phyloP scores from a whole-genome alignment of 1,139 yeast genomes.

The Nakaseomyces bracarensis region DNA sequence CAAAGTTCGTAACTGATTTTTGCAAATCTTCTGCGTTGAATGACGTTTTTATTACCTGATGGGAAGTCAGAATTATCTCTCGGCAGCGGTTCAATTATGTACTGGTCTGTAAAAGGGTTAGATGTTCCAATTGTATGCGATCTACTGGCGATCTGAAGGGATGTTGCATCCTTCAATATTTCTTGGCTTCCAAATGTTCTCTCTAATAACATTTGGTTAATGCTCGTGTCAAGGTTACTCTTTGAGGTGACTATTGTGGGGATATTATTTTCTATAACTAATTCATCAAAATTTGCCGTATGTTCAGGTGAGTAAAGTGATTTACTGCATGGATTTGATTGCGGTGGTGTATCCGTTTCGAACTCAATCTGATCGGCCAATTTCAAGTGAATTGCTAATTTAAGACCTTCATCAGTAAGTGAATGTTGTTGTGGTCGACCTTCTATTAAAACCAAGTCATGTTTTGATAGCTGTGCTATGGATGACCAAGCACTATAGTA shows the following conservation, averaged over 20 bases:
- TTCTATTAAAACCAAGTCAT: constrained; percentile 47
- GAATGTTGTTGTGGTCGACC: constrained; percentile 58
- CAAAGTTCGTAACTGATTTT: constrained; percentile 36
- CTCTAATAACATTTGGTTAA: background rate
- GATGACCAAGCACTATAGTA: constrained; percentile 77
- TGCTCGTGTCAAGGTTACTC: background rate
- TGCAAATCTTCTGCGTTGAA: constrained; percentile 21
- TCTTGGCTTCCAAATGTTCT: constrained; percentile 6
- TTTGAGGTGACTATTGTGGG: background rate
- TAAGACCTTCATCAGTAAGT: constrained; percentile 66
- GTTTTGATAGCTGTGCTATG: constrained; percentile 51
- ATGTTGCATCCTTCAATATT: background rate
- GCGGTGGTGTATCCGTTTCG: constrained; percentile 18
- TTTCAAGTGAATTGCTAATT: constrained; percentile 52
- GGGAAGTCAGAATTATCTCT: constrained; percentile 6
- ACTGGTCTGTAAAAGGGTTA: background rate
- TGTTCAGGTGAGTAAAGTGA: background rate
- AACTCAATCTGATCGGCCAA: constrained; percentile 37
- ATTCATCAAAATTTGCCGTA: constrained; percentile 2
- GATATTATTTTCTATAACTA: background rate
- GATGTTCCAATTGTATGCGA: background rate
- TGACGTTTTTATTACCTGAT: constrained; percentile 1
- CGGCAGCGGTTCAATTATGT: background rate
- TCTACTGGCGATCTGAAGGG: background rate
- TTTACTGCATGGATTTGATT: background rate